phyloP scores from a whole-genome alignment of 2,329 filamentous ascomycete species.

The Nemania sp. region DNA sequence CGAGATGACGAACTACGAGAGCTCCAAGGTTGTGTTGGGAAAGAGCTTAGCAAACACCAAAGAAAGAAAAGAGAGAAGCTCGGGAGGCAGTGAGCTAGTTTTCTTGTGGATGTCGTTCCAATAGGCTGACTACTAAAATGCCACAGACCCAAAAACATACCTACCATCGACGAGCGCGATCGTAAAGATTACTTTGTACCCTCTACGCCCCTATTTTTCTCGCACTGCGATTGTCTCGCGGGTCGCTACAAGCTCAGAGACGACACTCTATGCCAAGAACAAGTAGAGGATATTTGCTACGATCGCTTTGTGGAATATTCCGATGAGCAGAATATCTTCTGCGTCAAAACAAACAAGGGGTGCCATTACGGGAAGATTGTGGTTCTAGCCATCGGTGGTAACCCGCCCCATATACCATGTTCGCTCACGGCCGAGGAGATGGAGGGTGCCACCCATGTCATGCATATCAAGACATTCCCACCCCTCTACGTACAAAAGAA shows the following conservation, averaged over 20 bases:
- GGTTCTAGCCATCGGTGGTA: slow-evolving; percentile 72
- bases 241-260: slow-evolving; percentile 61
- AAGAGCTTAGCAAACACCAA: slow-evolving; percentile 77
- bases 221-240: slow-evolving; percentile 62
- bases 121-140: slow-evolving; percentile 24
- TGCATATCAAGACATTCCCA: slow-evolving; percentile 64
- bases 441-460: slow-evolving; percentile 59
- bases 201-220: slow-evolving; percentile 61
- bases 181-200: slow-evolving; percentile 72
- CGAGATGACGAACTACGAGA: slow-evolving; percentile 68
- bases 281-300: slow-evolving; percentile 64
- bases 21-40: slow-evolving; percentile 74
- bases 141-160: slow-evolving; percentile 48
- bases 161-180: slow-evolving; percentile 65
- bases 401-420: slow-evolving; percentile 55
- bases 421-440: slow-evolving; percentile 27
- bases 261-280: slow-evolving; percentile 61
- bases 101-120: background rate
- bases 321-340: slow-evolving; percentile 63
- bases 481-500: slow-evolving; percentile 54
- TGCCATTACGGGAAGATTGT: slow-evolving; percentile 63
- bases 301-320: slow-evolving; percentile 50
- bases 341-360: slow-evolving; percentile 58
- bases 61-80: slow-evolving; percentile 62
- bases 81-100: slow-evolving; percentile 47